These are phyloP conservation scores for Trichothecium roseum DNA, from an alignment of 2,329 filamentous ascomycete species.

Conservation along the genomic window DNA sequence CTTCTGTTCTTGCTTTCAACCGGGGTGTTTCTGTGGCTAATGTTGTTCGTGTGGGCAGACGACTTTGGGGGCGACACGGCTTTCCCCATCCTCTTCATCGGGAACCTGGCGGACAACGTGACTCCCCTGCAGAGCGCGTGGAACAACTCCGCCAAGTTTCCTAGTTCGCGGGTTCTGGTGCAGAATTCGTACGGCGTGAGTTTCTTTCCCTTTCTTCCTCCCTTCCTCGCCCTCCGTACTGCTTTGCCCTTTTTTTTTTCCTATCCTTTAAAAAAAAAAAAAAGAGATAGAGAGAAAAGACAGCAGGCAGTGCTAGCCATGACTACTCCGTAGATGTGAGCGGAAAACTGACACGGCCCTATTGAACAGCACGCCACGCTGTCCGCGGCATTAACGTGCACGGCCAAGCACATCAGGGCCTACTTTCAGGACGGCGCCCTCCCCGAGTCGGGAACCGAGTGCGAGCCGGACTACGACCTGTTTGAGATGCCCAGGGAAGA, in stretches of 20 bases:
- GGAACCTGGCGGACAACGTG: conserved; percentile 34
- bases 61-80: conserved; percentile 19
- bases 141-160: conserved; percentile 33
- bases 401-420: conserved; percentile 24
- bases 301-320: too few relatives aligned
- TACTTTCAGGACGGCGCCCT: conserved; percentile 36
- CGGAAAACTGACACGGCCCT: background rate
- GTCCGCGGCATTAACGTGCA: conserved; percentile 32
- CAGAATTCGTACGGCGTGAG: conserved; percentile 41
- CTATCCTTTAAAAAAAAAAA: too few relatives aligned
- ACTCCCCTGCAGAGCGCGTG: conserved; percentile 34
- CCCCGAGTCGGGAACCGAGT: conserved; percentile 32
- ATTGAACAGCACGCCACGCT: conserved; percentile 35
- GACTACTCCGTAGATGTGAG: background rate
- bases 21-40: background rate
- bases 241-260: background rate
- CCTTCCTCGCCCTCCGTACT: background rate
- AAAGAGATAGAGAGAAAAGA: too few relatives aligned
- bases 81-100: conserved; percentile 34
- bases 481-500: conserved; percentile 22
- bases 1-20: too few relatives aligned
- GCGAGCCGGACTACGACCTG: conserved; percentile 31
- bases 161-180: conserved; percentile 32
- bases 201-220: background rate
- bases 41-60: background rate